Conservation (phyloP, 2,329 filamentous ascomycete genomes). For the Phyllosticta paracitricarpa region DNA sequence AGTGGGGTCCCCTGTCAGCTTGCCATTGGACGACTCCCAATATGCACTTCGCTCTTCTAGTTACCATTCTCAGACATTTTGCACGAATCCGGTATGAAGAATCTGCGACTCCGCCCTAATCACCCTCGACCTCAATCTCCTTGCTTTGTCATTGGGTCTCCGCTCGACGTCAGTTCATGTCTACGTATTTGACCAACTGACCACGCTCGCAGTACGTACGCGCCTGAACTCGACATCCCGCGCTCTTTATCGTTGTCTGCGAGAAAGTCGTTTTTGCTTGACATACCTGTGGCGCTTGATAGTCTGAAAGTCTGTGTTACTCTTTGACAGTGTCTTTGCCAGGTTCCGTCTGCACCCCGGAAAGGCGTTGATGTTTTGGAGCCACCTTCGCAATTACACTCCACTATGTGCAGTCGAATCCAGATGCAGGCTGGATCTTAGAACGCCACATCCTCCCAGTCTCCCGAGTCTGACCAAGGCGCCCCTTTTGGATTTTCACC, state of each 20-base stretch:
- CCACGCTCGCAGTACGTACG: neutral
- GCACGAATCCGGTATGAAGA: neutral
- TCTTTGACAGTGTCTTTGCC: neutral
- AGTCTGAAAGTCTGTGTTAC: neutral
- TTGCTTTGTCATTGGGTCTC: neutral
- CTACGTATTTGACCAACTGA: neutral
- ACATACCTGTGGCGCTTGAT: neutral
- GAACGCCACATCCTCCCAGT: slow-evolving; percentile 2
- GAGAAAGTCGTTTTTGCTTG: neutral
- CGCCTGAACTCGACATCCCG: neutral
- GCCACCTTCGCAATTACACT: neutral
- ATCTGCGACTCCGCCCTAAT: neutral
- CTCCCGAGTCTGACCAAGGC: neutral
- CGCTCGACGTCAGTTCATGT: neutral
- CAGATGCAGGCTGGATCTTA: neutral
- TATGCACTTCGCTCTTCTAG: neutral
- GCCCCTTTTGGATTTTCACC: neutral
- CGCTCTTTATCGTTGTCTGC: neutral
- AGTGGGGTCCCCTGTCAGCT: neutral
- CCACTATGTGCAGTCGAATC: neutral
- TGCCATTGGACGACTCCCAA: neutral
- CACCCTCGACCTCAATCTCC: neutral
- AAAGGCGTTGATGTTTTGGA: neutral
- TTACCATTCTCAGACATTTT: neutral
- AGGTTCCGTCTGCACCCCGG: neutral